Conservation (phyloP, 768 basidiomycete species). For the Mycena albidolilacea region DNA sequence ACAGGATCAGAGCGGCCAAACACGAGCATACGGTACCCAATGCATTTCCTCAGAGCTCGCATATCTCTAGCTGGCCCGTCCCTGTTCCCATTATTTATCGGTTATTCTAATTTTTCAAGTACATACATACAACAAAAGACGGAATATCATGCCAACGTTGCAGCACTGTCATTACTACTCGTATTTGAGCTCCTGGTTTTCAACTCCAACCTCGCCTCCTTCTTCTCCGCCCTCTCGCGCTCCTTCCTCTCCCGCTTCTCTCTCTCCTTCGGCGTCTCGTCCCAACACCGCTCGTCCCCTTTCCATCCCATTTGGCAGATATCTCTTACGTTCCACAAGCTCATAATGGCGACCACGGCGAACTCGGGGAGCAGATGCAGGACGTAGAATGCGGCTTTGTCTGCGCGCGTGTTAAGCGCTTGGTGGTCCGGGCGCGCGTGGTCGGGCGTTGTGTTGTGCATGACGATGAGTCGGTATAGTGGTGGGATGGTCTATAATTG, state of each 20-base stretch:
- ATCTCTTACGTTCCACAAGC: constrained; percentile 44
- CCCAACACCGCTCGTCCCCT: constrained; percentile 43
- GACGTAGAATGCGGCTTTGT: constrained; percentile 51
- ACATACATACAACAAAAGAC: background rate
- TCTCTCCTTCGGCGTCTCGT: constrained; percentile 44
- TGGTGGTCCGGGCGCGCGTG: constrained; percentile 42
- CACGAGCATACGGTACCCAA: too few species aligned
- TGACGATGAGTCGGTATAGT: constrained; percentile 51
- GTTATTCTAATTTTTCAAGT: background rate
- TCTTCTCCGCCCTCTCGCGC: constrained; percentile 17
- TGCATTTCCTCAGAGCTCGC: too few species aligned
- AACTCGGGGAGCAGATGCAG: constrained; percentile 54
- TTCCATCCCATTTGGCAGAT: constrained; percentile 47
- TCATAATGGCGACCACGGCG: constrained; percentile 42
- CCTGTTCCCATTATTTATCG: too few species aligned
- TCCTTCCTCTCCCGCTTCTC: constrained; percentile 40
- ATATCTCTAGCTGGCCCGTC: too few species aligned
- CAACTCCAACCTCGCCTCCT: background rate
- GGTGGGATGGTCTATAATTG: constrained; percentile 42
- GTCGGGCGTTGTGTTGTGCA: constrained; percentile 47
- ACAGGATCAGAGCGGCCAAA: too few species aligned
- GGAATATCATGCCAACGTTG: background rate
- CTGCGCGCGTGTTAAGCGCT: constrained; percentile 45
- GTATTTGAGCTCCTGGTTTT: background rate
- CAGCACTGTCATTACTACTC: background rate